phyloP scores from a whole-genome alignment of 2,329 filamentous ascomycete species.

The Xylaria multiplex region DNA sequence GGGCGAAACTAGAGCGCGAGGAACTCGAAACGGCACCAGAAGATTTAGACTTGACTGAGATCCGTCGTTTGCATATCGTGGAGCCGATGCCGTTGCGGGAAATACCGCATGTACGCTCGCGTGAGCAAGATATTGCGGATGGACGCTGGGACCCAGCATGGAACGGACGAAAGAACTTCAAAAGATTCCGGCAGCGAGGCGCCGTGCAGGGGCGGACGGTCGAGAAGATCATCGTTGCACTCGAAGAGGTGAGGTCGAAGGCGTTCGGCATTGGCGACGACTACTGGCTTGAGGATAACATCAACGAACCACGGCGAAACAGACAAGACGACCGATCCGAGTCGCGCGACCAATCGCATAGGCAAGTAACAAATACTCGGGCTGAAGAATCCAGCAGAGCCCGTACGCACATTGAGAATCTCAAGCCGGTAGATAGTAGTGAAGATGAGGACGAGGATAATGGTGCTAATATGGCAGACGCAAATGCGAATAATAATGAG shows the following conservation, averaged over 20 bases:
- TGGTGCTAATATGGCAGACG: conserved; percentile 33
- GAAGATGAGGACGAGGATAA: conserved; percentile 44
- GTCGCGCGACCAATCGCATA: conserved; percentile 38
- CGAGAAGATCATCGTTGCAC: conserved; percentile 70
- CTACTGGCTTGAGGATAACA: conserved; percentile 73
- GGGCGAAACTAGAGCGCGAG: conserved; percentile 63
- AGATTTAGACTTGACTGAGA: conserved; percentile 76
- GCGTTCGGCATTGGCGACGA: conserved; percentile 79
- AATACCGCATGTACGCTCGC: conserved; percentile 48
- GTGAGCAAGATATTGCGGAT: conserved; percentile 63
- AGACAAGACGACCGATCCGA: conserved; percentile 46
- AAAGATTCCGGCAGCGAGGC: conserved; percentile 77
- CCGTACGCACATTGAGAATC: conserved; percentile 27
- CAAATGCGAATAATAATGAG: conserved; percentile 43
- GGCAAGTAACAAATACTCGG: conserved; percentile 23
- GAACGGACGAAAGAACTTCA: conserved; percentile 97
- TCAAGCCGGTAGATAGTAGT: conserved; percentile 41
- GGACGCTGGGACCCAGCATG: conserved; percentile 85
- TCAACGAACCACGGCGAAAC: conserved; percentile 43
- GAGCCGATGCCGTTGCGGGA: conserved; percentile 76
- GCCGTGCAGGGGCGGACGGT: conserved; percentile 54
- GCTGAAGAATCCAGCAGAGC: conserved; percentile 22
- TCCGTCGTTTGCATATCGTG: conserved; percentile 78
- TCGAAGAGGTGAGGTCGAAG: conserved; percentile 77
- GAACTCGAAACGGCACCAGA: conserved; percentile 63